Evolutionary conservation across 2,329 filamentous ascomycete species (phyloP), one percentile per base, ranked within the genome.

Genomic region (Ceratocystis cubensis): DNA sequence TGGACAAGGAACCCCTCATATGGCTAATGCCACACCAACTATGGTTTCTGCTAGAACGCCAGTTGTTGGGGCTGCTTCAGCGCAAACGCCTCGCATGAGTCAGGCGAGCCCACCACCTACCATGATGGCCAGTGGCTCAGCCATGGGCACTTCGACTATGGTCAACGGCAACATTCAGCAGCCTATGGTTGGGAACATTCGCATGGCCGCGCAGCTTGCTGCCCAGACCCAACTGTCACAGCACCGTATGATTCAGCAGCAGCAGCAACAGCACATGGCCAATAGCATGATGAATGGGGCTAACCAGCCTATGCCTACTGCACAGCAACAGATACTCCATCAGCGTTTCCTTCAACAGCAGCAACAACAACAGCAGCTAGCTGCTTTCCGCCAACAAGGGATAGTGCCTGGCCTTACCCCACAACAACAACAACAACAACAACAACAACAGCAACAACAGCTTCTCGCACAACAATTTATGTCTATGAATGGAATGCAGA

Each of bases 81-180:
- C 77, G 10, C 78, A 81, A 15, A 87, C 84, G 10, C 85, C 85
- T 59, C 81, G 84, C 66, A 84, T 86, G 80, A 79, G 76, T 37
- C 84, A 87, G 73, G 81, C 79, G 30, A 87, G 84, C 72, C 84
- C 85, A 22, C 80, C 83, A 59, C 82, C 84, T 57, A 78, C 77
- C 48, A 82, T 83, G 77, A 82, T 86, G 79, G 77, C 80, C 0
- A 78, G 79, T 28, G 78, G 79, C 68, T 73, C 75, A 41, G 79
- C 83, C 73, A 81, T 84, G 76, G 66, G 68, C 17, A 71, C 66
- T 10, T 69, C 69, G 3, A 64, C 20, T 2, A 64, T 66, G 62
- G 57, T 48, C 5, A 68, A 66, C 15, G 37, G 50, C 13, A 61
- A 56, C 10, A 44, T 65, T 15, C 48, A 44, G 30, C 61, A 45